Conservation (phyloP, 345 rosid genomes). For the Trapa incisa region DNA sequence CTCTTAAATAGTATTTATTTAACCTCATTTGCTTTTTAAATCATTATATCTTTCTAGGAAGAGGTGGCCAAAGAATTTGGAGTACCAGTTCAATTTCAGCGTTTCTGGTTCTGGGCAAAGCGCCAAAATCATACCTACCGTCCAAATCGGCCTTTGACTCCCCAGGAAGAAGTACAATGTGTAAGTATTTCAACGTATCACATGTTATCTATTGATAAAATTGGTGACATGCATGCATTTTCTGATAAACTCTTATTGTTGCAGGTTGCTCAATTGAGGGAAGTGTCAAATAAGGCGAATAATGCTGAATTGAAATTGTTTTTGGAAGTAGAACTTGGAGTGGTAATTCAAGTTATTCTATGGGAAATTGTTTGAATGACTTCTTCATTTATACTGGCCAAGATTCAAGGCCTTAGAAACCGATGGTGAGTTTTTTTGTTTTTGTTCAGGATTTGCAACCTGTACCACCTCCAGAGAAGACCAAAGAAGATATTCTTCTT, state of each 20-base stretch:
- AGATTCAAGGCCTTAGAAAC: neutral
- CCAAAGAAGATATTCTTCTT: constrained; percentile 78
- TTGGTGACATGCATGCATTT: neutral
- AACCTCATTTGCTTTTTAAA: neutral
- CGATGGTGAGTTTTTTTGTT: constrained; percentile 7
- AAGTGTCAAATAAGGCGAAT: constrained; percentile 66
- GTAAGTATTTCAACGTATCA: constrained; percentile 22
- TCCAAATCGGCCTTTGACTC: constrained; percentile 51
- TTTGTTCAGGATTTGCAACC: constrained; percentile 54
- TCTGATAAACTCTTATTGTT: constrained; percentile 1
- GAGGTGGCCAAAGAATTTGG: constrained; percentile 67
- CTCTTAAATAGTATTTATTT: neutral
- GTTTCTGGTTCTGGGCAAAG: constrained; percentile 83
- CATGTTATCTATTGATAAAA: neutral
- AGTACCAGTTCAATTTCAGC: constrained; percentile 52
- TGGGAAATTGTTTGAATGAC: neutral
- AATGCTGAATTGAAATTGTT: constrained; percentile 84
- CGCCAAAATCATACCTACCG: constrained; percentile 73
- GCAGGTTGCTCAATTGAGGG: constrained; percentile 92
- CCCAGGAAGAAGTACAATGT: constrained; percentile 50
- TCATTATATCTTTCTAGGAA: constrained; percentile 27
- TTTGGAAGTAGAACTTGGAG: constrained; percentile 67
- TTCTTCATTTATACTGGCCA: neutral
- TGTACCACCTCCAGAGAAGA: constrained; percentile 51
- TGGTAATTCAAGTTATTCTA: constrained; percentile 28